phyloP scores from a whole-genome alignment of 2,329 filamentous ascomycete species.

The Ilyonectria robusta region DNA sequence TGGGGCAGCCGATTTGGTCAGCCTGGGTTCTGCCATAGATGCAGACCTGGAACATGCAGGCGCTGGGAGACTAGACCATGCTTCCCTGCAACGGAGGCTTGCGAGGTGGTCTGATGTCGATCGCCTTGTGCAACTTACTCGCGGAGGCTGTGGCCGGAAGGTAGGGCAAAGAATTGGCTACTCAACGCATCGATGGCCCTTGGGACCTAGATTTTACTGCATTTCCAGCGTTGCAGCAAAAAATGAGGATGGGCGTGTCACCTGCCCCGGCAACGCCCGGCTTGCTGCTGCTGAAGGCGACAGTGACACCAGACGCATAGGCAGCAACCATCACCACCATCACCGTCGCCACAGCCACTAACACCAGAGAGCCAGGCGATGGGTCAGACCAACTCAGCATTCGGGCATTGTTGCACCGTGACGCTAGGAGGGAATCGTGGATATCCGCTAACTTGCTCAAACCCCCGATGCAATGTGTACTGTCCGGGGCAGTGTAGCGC shows the following conservation, averaged over 20 bases:
- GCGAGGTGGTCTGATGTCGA: constrained; percentile 48
- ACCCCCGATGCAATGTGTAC: not conserved
- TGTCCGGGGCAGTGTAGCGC: not conserved
- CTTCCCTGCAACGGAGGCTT: constrained; percentile 41
- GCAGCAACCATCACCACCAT: constrained; percentile 3
- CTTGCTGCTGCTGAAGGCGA: constrained; percentile 8
- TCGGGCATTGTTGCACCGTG: not conserved
- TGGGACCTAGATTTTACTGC: constrained; percentile 32
- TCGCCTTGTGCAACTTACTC: constrained; percentile 43
- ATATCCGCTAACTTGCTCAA: not conserved
- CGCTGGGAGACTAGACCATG: constrained; percentile 39
- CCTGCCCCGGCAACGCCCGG: constrained; percentile 26
- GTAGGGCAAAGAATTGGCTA: constrained; percentile 3
- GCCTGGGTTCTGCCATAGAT: constrained; percentile 6
- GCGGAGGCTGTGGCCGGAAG: constrained; percentile 30
- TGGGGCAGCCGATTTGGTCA: constrained; percentile 22
- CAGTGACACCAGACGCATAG: not conserved
- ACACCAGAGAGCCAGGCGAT: not conserved
- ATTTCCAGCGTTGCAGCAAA: constrained; percentile 7
- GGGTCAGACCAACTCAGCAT: constrained; percentile 4
- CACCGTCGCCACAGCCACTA: constrained; percentile 1
- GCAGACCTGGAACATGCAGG: constrained; percentile 33
- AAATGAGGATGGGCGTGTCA: constrained; percentile 17
- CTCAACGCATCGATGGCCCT: constrained; percentile 5
- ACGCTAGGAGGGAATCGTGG: not conserved